Base-by-base conservation (phyloP, 495 filamentous ascomycete genomes). In the Lineolata rhizophorae region DNA sequence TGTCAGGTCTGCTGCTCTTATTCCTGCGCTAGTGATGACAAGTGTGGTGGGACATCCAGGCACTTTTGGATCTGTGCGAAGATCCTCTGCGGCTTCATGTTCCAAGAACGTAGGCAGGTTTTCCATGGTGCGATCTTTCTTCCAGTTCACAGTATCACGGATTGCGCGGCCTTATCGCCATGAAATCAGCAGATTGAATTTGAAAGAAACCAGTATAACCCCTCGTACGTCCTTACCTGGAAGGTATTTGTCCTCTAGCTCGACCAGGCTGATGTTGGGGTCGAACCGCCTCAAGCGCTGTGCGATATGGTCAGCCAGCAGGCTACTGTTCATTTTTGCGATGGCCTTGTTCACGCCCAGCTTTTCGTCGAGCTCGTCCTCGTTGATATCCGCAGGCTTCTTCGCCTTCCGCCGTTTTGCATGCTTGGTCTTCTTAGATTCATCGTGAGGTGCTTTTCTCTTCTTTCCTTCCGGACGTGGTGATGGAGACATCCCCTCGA, bases 251-350 rank as follows among this genome's bases (percentile, higher is more conserved):
- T 92, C 84, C 35, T 72, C 71, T 22, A 92, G 52, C 51, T 97
- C 87, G 14, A 94, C 65, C 1, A 65, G 58, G 40, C 73, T 91
- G 30, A 94, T 47, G 28, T 84, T 67, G 21, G 68, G 72, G 18
- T 79, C 73, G 41, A 78, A 84, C n/a, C 70, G 63, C 41, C 65
- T 68, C 24, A 72, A 72, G 43, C 73, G 67, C 45, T 85, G 70
- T n/a, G 69, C 71, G 36, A 92, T 53, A 48, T 91, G 70, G 50
- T 95, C 87, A 0, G 84, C 76, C n/a, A 92, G 50, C 21, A 95
- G 56, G 34, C 65, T 63, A 29, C 64, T 71, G 39, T 92, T 77
- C 71, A 97, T 78, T 20, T 67, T 62, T 18, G 69, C 67, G 48
- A 94, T 80, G 0, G 75, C 72, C 39, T 64, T 64, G 50, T 94